phyloP scores from a whole-genome alignment of 2,329 filamentous ascomycete species.

The Colletotrichum plurivorum region DNA sequence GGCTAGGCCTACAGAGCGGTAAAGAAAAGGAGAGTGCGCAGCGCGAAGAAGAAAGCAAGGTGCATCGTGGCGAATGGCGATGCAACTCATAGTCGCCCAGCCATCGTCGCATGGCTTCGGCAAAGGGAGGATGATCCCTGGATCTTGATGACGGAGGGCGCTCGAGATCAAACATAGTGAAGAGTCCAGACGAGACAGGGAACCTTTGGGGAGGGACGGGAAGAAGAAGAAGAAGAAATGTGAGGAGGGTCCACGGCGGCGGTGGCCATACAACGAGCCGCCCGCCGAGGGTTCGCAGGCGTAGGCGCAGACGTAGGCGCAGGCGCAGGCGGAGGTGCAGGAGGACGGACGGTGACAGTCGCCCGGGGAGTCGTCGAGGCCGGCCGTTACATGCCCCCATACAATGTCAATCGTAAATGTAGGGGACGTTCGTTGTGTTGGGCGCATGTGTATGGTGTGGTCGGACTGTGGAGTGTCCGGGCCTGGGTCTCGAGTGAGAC shows the following conservation, averaged over 20 bases:
- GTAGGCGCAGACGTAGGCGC: not conserved
- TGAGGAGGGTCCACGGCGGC: constrained; percentile 6
- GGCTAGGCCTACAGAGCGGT: constrained; percentile 29
- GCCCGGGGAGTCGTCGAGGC: constrained; percentile 5
- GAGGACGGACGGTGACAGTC: not conserved
- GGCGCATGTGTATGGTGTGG: too few relatives aligned
- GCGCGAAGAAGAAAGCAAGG: constrained; percentile 15
- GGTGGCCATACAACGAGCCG: constrained; percentile 33
- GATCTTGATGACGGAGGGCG: constrained; percentile 18
- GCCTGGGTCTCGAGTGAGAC: constrained; percentile 12
- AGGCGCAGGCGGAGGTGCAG: constrained; percentile 6
- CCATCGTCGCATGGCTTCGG: constrained; percentile 37
- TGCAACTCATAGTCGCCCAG: constrained; percentile 33
- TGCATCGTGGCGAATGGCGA: constrained; percentile 35
- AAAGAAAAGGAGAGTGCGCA: constrained; percentile 12
- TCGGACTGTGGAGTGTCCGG: constrained; percentile 13
- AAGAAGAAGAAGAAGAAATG: constrained; percentile 33
- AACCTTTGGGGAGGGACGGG: not conserved
- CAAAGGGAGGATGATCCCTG: constrained; percentile 33
- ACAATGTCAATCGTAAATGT: not conserved
- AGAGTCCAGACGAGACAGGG: constrained; percentile 35
- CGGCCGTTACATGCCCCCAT: constrained; percentile 26
- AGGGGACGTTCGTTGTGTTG: constrained; percentile 16
- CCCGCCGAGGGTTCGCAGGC: constrained; percentile 27
- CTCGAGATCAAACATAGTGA: constrained; percentile 25